These are phyloP conservation scores for Leptographium flavum DNA, from an alignment of 2,329 filamentous ascomycete genomes.

Conservation along the genomic window DNA sequence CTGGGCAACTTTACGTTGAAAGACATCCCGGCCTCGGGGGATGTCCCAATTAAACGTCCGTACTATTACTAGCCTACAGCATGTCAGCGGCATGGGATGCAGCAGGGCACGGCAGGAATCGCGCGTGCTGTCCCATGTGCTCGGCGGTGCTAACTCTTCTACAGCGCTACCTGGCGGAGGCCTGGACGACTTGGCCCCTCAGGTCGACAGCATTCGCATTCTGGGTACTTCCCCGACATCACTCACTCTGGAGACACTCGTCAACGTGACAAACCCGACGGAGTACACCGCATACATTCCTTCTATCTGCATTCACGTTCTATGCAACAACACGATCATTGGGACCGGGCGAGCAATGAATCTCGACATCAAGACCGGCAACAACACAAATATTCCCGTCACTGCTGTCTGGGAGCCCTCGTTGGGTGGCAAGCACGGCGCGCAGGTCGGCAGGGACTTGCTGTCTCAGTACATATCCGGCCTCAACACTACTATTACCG, in stretches of 20 bases:
- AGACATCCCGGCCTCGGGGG: constrained; percentile 72
- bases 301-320: constrained; percentile 60
- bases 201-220: constrained; percentile 58
- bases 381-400: constrained; percentile 56
- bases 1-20: constrained; percentile 71
- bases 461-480: constrained; percentile 81
- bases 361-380: constrained; percentile 49
- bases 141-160: constrained; percentile 5
- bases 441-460: constrained; percentile 51
- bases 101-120: neutral
- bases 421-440: constrained; percentile 47
- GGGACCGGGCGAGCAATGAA: constrained; percentile 59
- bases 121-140: neutral
- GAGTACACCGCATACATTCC: constrained; percentile 74
- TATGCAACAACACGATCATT: constrained; percentile 58
- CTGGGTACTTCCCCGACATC: constrained; percentile 57
- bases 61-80: constrained; percentile 23
- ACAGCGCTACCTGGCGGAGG: constrained; percentile 45
- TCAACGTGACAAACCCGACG: constrained; percentile 86
- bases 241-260: constrained; percentile 52
- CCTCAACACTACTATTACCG: constrained; percentile 65
- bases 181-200: constrained; percentile 37
- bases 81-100: constrained; percentile 13
- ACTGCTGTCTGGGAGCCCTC: constrained; percentile 62
- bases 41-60: constrained; percentile 89